Evolutionary conservation across 1,284 basidiomycete species (phyloP).

Genomic region (Wallemia mellicola): DNA sequence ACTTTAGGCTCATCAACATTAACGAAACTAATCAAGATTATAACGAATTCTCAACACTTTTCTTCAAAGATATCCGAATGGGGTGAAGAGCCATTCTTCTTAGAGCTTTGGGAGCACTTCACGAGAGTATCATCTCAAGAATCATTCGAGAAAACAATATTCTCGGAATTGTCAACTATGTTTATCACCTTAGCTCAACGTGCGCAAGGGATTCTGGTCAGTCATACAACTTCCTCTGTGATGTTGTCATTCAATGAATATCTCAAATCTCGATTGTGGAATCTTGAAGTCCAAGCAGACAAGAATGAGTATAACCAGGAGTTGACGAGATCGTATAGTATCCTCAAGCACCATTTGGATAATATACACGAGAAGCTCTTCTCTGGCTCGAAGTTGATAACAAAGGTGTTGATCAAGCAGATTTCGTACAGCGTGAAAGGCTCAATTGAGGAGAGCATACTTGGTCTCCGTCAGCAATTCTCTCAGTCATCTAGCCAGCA

Average conservation of each 20-base stretch:
- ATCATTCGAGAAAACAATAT: neutral
- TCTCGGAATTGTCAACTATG: neutral
- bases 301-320: neutral
- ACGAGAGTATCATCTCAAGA: neutral
- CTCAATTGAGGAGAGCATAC: neutral
- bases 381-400: neutral
- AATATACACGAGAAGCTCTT: neutral
- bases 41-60: neutral
- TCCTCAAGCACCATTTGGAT: neutral
- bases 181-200: neutral
- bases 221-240: neutral
- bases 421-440: neutral
- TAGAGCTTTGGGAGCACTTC: neutral
- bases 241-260: neutral
- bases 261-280: neutral
- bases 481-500: neutral
- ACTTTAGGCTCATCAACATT: neutral
- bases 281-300: neutral
- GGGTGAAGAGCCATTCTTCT: neutral
- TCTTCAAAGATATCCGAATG: neutral
- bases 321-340: neutral
- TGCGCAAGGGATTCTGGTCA: neutral
- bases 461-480: neutral
- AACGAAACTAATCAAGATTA: neutral
- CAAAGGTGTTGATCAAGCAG: neutral